These are phyloP conservation scores for Oropetium thomaeum DNA, from an alignment of 176 grass and related monocot genomes.

Conservation along the genomic window DNA sequence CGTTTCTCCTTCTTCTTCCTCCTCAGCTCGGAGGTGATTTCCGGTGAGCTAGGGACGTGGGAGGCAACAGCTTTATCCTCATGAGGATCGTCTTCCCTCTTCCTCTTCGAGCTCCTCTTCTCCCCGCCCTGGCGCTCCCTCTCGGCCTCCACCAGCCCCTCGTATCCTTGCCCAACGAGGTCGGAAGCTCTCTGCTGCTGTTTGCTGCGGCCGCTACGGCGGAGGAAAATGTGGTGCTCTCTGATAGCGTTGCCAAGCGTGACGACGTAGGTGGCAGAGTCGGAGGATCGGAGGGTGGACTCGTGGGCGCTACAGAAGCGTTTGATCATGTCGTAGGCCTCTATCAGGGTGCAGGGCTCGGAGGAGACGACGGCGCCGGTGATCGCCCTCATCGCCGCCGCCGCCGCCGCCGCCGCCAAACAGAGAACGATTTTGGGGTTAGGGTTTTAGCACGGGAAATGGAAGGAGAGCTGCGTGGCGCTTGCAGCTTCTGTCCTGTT, in stretches of 20 bases:
- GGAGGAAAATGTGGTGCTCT: background rate
- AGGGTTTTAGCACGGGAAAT: background rate
- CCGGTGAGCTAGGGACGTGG: background rate
- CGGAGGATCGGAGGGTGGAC: no score
- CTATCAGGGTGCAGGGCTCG: background rate
- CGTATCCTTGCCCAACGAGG: background rate
- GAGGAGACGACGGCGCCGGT: constrained; percentile 36
- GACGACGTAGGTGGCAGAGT: constrained; percentile 18
- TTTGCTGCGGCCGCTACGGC: background rate
- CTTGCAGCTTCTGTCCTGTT: no score
- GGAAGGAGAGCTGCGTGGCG: no score
- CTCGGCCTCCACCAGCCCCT: background rate
- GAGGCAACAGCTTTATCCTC: background rate
- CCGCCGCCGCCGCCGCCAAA: constrained; percentile 10
- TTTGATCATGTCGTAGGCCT: background rate
- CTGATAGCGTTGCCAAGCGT: background rate
- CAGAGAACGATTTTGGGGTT: background rate
- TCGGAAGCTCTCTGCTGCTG: background rate
- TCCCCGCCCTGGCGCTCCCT: background rate
- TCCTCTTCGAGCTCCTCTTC: constrained; percentile 11
- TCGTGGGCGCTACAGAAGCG: background rate
- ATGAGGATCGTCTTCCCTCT: background rate
- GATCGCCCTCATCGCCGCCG: constrained; percentile 40
- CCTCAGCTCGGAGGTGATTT: background rate
- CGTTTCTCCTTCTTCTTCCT: background rate